These are phyloP conservation scores for Bisporella sp. DNA, from an alignment of 2,329 filamentous ascomycete genomes.

Conservation along the genomic window DNA sequence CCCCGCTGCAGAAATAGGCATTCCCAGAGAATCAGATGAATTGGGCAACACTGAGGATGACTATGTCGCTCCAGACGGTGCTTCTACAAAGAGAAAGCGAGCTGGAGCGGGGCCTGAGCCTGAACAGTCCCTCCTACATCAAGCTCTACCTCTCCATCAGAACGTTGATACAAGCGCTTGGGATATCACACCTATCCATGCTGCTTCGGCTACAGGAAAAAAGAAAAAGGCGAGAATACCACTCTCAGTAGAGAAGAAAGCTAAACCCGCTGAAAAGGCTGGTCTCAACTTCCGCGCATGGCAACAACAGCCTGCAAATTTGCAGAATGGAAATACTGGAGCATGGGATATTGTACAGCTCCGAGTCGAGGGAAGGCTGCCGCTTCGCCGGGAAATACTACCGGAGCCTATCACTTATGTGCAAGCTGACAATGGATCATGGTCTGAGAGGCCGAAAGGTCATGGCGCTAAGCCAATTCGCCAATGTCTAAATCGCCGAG, in stretches of 20 bases:
- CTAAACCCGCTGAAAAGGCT: constrained; percentile 1
- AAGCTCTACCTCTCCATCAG: background rate
- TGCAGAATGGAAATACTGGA: constrained; percentile 20
- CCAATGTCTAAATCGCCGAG: constrained; percentile 18
- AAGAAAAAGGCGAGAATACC: background rate
- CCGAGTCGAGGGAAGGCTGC: constrained; percentile 1
- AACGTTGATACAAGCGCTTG: background rate
- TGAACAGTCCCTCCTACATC: too few relatives aligned
- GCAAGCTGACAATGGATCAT: constrained; percentile 22
- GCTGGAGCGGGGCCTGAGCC: too few relatives aligned
- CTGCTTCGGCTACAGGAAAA: background rate
- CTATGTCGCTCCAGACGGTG: too few relatives aligned
- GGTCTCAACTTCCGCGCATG: constrained; percentile 8
- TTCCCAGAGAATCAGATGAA: too few relatives aligned
- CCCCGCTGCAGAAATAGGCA: too few relatives aligned
- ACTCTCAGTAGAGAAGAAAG: constrained; percentile 5
- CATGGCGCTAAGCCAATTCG: constrained; percentile 26
- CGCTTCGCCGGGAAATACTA: background rate
- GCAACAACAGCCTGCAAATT: constrained; percentile 8
- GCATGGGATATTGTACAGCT: constrained; percentile 18
- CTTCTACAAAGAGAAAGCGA: too few relatives aligned
- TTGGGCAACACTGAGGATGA: too few relatives aligned
- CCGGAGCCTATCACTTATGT: constrained; percentile 26
- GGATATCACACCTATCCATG: background rate
- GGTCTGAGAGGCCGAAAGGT: constrained; percentile 23